Evolutionary conservation across 2,329 filamentous ascomycete genomes (phyloP).

Genomic region (Aspergillus sp.): DNA sequence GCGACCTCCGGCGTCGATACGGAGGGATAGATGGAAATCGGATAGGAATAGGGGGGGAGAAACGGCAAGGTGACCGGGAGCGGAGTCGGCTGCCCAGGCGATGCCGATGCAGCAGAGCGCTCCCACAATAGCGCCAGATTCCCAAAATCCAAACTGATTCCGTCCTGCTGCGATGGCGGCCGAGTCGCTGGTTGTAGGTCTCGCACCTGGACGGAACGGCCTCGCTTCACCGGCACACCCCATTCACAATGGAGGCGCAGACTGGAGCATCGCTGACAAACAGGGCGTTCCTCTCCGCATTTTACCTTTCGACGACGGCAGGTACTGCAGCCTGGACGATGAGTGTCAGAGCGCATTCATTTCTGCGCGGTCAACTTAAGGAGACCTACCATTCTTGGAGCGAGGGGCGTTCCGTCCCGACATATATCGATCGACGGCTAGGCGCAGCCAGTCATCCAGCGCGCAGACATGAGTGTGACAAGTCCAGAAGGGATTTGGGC

Average conservation of each 20-base stretch:
- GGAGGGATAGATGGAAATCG: conserved; percentile 21
- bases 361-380: background rate
- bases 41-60: conserved; percentile 8
- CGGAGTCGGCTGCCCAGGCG: conserved; percentile 2
- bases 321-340: conserved; percentile 29
- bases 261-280: conserved; percentile 27
- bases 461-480: background rate
- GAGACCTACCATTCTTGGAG: conserved; percentile 32
- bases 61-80: conserved; percentile 15
- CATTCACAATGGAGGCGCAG: conserved; percentile 29
- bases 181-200: conserved; percentile 20
- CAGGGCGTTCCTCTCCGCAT: conserved; percentile 29
- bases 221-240: conserved; percentile 25
- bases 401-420: conserved; percentile 33
- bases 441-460: background rate
- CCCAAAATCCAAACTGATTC: conserved; percentile 3
- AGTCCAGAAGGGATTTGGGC: background rate
- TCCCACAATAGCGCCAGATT: conserved; percentile 6
- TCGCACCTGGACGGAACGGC: conserved; percentile 17
- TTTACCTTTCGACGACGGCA: conserved; percentile 33
- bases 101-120: background rate
- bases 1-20: conserved; percentile 13
- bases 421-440: conserved; percentile 15
- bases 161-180: conserved; percentile 7
- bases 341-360: too few relatives aligned